A percentile compares a stretch with the other conserved stretches of the same genome.
Conservation (phyloP, 2,329 filamentous ascomycete species). For the Fusarium nisikadoi region DNA sequence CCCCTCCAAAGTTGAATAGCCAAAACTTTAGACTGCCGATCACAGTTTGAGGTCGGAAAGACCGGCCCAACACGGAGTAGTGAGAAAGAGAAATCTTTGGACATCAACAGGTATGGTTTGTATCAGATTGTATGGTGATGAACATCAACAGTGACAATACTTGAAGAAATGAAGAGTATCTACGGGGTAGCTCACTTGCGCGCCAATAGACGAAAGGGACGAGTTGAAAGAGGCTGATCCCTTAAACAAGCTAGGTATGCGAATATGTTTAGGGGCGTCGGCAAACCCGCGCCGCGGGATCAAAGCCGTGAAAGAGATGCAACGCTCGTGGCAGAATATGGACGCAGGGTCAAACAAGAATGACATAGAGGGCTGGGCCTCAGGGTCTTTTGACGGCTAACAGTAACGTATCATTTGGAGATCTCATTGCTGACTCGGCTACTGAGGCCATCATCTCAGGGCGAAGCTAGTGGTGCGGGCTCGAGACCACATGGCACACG, state of each 20-base stretch:
- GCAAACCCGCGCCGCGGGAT: background rate
- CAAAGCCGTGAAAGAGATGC: background rate
- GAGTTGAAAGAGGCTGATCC: conserved; percentile 16
- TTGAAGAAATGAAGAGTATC: background rate
- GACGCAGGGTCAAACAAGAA: conserved; percentile 8
- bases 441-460: conserved; percentile 17
- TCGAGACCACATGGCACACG: conserved; percentile 25
- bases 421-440: conserved; percentile 27
- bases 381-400: conserved; percentile 25
- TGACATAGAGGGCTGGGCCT: conserved; percentile 29
- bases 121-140: conserved; percentile 9
- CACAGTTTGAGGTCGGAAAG: background rate
- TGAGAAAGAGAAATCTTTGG: conserved; percentile 6
- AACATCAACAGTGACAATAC: background rate
- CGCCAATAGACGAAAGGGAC: conserved; percentile 24
- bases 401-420: conserved; percentile 36
- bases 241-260: conserved; percentile 5
- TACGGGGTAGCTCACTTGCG: conserved; percentile 18
- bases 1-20: background rate
- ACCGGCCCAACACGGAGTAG: background rate
- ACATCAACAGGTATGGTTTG: conserved; percentile 16
- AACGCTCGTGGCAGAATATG: background rate
- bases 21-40: conserved; percentile 14
- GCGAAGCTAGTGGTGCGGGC: conserved; percentile 19
- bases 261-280: conserved; percentile 8